phyloP scores from a whole-genome alignment of 305 asterid genomes.

The Striga hermonthica region DNA sequence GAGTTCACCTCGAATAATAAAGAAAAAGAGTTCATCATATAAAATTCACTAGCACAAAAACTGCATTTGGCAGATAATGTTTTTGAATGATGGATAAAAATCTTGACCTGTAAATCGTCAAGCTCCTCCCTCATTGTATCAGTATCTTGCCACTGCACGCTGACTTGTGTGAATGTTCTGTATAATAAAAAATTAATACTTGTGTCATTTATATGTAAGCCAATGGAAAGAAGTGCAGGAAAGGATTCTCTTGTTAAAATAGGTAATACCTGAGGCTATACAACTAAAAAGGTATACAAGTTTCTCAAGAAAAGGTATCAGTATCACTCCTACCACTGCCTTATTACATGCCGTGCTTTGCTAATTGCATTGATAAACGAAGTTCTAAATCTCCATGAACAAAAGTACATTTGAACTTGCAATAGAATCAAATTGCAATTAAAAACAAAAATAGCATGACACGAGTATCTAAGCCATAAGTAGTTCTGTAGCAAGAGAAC shows the following conservation, averaged over 20 bases:
- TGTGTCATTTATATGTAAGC: conserved; percentile 5
- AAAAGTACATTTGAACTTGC: background rate
- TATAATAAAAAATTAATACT: conserved; percentile 32
- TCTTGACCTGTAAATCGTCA: conserved; percentile 86
- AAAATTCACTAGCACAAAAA: conserved; percentile 24
- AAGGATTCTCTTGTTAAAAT: background rate
- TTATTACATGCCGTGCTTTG: background rate
- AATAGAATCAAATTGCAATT: conserved; percentile 6
- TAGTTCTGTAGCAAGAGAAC: no score
- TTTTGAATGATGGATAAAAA: conserved; percentile 12
- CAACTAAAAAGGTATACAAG: background rate
- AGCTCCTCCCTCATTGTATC: conserved; percentile 99
- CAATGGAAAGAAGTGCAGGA: conserved; percentile 21
- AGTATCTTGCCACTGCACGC: conserved; percentile 99
- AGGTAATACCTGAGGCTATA: no score
- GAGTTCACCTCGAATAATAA: conserved; percentile 15
- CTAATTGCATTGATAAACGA: conserved; percentile 13
- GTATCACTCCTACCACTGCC: conserved; percentile 18
- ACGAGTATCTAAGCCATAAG: conserved; percentile 7
- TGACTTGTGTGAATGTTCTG: conserved; percentile 99
- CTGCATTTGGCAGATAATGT: conserved; percentile 18
- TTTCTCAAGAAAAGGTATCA: conserved; percentile 1
- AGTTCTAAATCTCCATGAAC: conserved; percentile 4
- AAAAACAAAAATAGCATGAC: background rate
- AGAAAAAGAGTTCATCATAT: conserved; percentile 4